phyloP scores from a whole-genome alignment of 176 grass and related monocot genomes.

The Carex pumila region DNA sequence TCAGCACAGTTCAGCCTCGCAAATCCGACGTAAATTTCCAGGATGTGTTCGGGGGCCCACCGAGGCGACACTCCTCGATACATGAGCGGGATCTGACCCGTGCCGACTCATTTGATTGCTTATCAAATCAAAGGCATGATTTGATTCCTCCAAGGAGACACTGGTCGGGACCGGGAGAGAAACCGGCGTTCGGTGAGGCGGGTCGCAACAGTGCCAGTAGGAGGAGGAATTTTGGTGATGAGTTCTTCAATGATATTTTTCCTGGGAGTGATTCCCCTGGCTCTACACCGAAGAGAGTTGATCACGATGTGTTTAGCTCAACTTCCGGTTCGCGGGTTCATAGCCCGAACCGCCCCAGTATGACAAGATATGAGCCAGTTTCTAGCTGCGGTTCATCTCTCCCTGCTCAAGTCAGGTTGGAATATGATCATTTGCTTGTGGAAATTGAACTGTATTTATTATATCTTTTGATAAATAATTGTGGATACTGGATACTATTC shows the following conservation, averaged over 20 bases:
- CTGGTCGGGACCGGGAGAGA: slow-evolving; percentile 29
- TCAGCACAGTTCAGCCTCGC: neutral
- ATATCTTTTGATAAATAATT: neutral
- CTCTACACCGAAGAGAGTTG: slow-evolving; percentile 36
- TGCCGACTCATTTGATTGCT: slow-evolving; percentile 38
- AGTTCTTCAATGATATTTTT: slow-evolving; percentile 91
- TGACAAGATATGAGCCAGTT: slow-evolving; percentile 17
- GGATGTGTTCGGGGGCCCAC: slow-evolving; percentile 86
- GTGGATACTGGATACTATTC: neutral
- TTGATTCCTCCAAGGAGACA: slow-evolving; percentile 1
- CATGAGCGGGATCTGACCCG: slow-evolving; percentile 34
- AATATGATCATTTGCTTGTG: neutral
- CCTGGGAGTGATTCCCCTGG: slow-evolving; percentile 40
- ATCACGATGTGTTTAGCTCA: slow-evolving; percentile 45
- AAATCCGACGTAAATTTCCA: slow-evolving; percentile 54
- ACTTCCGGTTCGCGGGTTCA: slow-evolving; percentile 38
- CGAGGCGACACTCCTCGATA: slow-evolving; percentile 44
- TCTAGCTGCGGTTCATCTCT: slow-evolving; percentile 19
- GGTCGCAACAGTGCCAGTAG: slow-evolving; percentile 39
- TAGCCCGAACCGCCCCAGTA: slow-evolving; percentile 26
- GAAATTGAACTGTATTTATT: neutral
- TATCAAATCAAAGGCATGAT: slow-evolving; percentile 21
- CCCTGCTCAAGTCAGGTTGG: slow-evolving; percentile 25
- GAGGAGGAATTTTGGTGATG: slow-evolving; percentile 47
- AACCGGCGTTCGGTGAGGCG: slow-evolving; percentile 62